Evolutionary conservation across 2,329 filamentous ascomycete genomes (phyloP).

Genomic region (Pyricularia pennisetigena): DNA sequence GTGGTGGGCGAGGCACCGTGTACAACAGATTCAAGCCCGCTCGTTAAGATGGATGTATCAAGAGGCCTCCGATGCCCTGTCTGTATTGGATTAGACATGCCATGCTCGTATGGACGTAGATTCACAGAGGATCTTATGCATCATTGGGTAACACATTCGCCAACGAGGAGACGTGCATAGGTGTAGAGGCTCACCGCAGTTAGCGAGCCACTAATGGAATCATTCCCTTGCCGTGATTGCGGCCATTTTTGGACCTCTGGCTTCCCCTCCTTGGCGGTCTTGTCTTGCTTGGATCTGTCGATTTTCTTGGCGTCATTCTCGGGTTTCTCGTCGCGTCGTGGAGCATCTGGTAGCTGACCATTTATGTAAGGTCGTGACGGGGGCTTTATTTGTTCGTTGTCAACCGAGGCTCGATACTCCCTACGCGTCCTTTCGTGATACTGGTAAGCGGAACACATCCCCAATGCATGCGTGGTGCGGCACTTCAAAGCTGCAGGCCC

Average conservation of each 20-base stretch:
- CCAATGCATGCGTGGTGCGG: neutral
- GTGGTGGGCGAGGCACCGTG: neutral
- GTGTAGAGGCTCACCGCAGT: neutral
- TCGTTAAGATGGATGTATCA: neutral
- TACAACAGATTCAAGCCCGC: neutral
- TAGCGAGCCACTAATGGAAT: neutral
- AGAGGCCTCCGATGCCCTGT: neutral
- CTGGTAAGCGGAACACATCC: neutral
- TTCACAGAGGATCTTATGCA: neutral
- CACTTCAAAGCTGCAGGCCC: neutral
- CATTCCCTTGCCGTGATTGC: neutral
- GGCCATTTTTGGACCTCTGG: neutral
- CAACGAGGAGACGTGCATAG: neutral
- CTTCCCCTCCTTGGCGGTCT: neutral
- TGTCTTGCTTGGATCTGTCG: neutral
- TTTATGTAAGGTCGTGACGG: no score
- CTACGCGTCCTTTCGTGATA: neutral
- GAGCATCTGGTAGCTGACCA: no score
- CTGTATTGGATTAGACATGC: neutral
- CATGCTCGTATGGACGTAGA: neutral
- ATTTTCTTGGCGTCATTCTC: no score
- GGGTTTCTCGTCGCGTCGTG: no score
- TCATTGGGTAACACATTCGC: neutral
- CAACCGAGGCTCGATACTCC: neutral
- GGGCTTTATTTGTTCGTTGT: neutral